phyloP scores from a whole-genome alignment of 2,329 filamentous ascomycete species.

The Cladosporium austrohemisphaericum region DNA sequence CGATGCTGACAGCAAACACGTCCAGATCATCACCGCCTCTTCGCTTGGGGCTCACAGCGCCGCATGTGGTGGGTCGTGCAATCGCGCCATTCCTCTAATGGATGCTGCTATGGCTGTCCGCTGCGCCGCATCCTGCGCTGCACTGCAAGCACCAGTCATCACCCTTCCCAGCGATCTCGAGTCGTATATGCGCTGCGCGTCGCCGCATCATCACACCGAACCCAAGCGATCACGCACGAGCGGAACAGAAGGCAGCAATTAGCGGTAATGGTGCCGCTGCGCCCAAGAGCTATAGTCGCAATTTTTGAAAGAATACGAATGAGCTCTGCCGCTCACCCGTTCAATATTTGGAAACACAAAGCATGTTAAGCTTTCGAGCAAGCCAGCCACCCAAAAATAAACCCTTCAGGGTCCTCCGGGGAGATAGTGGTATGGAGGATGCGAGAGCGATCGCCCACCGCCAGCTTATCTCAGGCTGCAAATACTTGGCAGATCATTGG shows the following conservation, averaged over 20 bases:
- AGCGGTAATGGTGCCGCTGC: neutral
- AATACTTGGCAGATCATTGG: neutral
- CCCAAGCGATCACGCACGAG: neutral
- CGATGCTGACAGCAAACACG: no score
- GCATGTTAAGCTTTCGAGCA: neutral
- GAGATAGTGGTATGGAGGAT: neutral
- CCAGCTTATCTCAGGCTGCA: conserved; percentile 9
- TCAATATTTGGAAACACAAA: no score
- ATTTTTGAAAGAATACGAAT: neutral
- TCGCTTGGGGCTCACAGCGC: conserved; percentile 4
- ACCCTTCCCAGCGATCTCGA: conserved; percentile 1
- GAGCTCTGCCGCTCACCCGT: no score
- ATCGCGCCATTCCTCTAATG: neutral
- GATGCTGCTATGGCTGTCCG: neutral
- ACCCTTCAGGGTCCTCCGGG: neutral
- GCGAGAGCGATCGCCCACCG: conserved; percentile 12
- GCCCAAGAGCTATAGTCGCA: neutral
- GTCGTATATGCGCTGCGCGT: conserved; percentile 8
- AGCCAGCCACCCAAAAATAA: conserved; percentile 10
- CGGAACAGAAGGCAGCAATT: neutral
- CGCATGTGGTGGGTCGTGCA: neutral
- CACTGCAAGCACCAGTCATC: conserved; percentile 6
- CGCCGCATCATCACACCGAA: neutral
- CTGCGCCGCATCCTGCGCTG: conserved; percentile 7
- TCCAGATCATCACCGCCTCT: conserved; percentile 13